These are phyloP conservation scores for Pestalotiopsis fici DNA, from an alignment of 2,329 filamentous ascomycete genomes.

Conservation along the genomic window DNA sequence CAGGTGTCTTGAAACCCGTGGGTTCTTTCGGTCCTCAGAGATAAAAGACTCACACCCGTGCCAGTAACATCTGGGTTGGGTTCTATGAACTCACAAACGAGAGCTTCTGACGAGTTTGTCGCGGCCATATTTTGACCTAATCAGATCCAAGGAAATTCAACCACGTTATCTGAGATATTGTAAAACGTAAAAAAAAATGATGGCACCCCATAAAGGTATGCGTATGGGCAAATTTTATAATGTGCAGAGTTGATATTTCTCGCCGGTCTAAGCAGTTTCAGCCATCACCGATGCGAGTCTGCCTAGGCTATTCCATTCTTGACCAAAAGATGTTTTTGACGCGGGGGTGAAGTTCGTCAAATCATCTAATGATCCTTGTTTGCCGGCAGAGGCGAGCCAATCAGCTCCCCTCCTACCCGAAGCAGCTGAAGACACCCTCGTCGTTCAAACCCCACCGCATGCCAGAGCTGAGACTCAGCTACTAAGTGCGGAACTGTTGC, in stretches of 20 bases:
- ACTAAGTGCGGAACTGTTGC: neutral
- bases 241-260: neutral
- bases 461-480: neutral
- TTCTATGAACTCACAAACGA: slow-evolving; percentile 20
- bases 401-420: neutral
- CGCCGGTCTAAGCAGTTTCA: neutral
- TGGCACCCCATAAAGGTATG: too few relatives aligned
- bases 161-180: too few relatives aligned
- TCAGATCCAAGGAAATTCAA: neutral
- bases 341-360: neutral
- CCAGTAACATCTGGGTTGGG: slow-evolving; percentile 38
- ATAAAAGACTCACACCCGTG: slow-evolving; percentile 8
- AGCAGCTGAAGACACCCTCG: slow-evolving; percentile 5
- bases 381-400: neutral
- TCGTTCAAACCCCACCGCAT: neutral
- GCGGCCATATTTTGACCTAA: neutral
- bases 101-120: neutral
- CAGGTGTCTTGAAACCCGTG: neutral
- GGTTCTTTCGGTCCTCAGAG: neutral
- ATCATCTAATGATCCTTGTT: neutral
- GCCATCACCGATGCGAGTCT: neutral
- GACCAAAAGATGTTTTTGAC: neutral
- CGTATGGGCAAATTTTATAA: too few relatives aligned
- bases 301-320: neutral
- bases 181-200: too few relatives aligned